Evolutionary conservation across 495 filamentous ascomycete genomes (phyloP), one percentile per base, ranked within the genome.

Genomic region (Annulohypoxylon maeteangense): DNA sequence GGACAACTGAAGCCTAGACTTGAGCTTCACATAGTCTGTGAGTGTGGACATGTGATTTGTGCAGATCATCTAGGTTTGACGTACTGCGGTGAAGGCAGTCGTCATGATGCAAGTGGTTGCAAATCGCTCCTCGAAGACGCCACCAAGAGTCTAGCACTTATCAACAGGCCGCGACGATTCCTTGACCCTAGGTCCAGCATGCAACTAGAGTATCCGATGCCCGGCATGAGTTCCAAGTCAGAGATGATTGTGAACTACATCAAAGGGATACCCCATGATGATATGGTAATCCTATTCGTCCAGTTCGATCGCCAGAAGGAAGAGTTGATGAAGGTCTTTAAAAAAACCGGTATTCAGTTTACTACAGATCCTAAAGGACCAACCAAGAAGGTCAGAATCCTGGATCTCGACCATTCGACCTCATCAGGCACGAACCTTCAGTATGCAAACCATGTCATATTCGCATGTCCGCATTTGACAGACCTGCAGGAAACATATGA

Each of bases 361-460:
- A 62, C 68, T n/a, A 69, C 53, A 16, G 31, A 61, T 5, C 59
- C 76, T 32, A 34, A 48, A 65, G 16, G 67, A 59, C 10, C 7
- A 4, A 55, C 20, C 23, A 56, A 45, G 86, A 85, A 70, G 50
- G 87, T 92, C 1, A 75, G 93, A 32, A 77, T 95, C n/a, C 76
- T 97, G 18, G 87, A 89, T 62, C 81, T 93, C 3, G 85, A 85
- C 4, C 82, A 84, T 62, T 87, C 86, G n/a, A 83, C 85, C 55
- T 87, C 92, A 16, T 87, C 92, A 7, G 93, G 93, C 29, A 77
- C 86, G 18, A 96, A 96, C 72, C 80, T 95, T 2, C 89, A 89
- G 51, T 84, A 86, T 40, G 91, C 92, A 0, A 94, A 92, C 62
- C 93, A 95, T 67, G 81, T 94, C 32, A 85, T 96, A 54, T 95